Evolutionary conservation across 78 protist species (phyloP), one percentile per base, ranked within the genome.

Genomic region (Emiliania huxleyi): DNA sequence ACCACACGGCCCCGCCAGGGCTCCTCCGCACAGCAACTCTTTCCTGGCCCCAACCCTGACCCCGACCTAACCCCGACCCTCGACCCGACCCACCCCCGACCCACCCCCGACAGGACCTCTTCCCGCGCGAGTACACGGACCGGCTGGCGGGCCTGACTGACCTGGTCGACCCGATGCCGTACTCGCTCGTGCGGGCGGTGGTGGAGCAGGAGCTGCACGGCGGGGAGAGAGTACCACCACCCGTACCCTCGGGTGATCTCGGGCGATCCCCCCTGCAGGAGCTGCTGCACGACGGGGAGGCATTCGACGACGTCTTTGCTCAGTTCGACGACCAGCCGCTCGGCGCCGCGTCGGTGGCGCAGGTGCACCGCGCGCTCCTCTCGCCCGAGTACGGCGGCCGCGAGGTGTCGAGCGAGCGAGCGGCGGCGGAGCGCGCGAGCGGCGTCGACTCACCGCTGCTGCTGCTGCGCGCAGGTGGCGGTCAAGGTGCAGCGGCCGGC

Each of bases 311-410:
- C 2, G 93, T 94, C 56, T 94, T 94, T 38, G 69, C 81, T 38
- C 38, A 40, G 38, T 91, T 91, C 26, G 94, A 92, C 55, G 40
- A 0, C 15, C 21, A 1, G 43, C 96, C 96, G 19, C 75, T 92
- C n/a, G 96, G 94, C 73, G 96, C 93, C 18, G 96, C 96, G 5
- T 85, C 92, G 49, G 92, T 94, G 22, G 96, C 94, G 37, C 95
- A 93, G 88, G 95, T 91, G 40, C 96, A 94, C 91, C n/a, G 79
- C 35, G 96, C 96, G 0, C 44, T 90, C 37, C 92, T 92, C 40
- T 71, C 25, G 38, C 37, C 73, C 15, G 42, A 6, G 81, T 71
- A 71, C 81, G 81, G 81, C 42, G 81, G 81, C 44, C 40, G 43
- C 3, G 81, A 71, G 42, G n/a, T n/a, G n/a, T n/a, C n/a, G n/a